A percentile compares a stretch with the other conserved stretches of the same genome.
Evolutionary conservation across 1,284 basidiomycete species (phyloP).

Genomic region (Trametes pubescens): DNA sequence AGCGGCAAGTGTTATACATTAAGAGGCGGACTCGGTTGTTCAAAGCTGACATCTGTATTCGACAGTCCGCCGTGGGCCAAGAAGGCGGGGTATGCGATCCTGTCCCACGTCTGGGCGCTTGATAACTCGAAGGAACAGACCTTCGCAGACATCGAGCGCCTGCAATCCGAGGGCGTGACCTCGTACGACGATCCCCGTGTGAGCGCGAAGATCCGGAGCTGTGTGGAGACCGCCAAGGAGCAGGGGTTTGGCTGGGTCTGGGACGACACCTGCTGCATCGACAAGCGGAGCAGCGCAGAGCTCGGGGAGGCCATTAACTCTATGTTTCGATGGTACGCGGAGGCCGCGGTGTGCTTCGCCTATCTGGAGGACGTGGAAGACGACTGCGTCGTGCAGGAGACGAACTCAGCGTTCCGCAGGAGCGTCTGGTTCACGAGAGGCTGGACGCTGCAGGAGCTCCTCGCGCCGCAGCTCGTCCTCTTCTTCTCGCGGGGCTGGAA

Average conservation of each 20-base stretch:
- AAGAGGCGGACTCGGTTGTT: neutral
- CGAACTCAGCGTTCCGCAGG: neutral
- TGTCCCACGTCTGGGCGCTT: slow-evolving; percentile 9
- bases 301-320: slow-evolving; percentile 13
- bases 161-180: neutral
- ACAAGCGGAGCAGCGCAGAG: slow-evolving; percentile 13
- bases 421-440: slow-evolving; percentile 11
- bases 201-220: slow-evolving; percentile 1
- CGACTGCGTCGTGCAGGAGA: neutral
- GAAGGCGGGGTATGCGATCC: slow-evolving; percentile 6
- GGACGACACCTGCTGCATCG: slow-evolving; percentile 11
- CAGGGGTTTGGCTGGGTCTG: slow-evolving; percentile 4
- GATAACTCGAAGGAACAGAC: neutral
- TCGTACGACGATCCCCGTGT: slow-evolving; percentile 1
- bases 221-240: neutral
- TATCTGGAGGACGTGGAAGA: slow-evolving; percentile 6
- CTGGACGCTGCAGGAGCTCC: slow-evolving; percentile 11
- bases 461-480: neutral
- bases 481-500: slow-evolving; percentile 3
- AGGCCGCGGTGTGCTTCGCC: neutral
- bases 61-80: neutral
- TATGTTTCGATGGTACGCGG: slow-evolving; percentile 10
- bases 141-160: slow-evolving; percentile 2
- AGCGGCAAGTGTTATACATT: neutral
- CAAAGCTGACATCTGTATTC: neutral